Percentiles rank a stretch among this genome's conserved stretches.
Conservation (phyloP, 108 stramenopile species). For the Poteriospumella lacustris region DNA sequence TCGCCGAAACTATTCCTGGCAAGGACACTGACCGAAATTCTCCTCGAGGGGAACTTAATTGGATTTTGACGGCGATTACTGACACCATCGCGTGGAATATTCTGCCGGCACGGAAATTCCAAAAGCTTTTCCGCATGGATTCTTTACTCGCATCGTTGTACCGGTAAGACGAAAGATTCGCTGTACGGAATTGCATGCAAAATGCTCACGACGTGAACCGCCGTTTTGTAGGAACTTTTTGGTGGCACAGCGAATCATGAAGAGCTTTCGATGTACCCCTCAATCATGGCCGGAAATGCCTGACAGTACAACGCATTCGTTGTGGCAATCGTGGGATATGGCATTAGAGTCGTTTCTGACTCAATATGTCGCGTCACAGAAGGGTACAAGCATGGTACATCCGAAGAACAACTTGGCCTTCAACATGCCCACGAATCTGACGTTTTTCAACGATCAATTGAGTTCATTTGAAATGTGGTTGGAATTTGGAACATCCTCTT, state of each 20-base stretch:
- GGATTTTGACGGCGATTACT: conserved; percentile 98
- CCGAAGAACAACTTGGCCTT: conserved; percentile 23
- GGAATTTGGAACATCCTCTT: conserved; percentile 61
- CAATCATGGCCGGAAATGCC: conserved; percentile 79
- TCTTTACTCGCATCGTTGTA: conserved; percentile 89
- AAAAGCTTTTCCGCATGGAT: conserved; percentile 93
- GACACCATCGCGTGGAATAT: conserved; percentile 99
- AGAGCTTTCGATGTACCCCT: conserved; percentile 81
- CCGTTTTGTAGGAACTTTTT: conserved; percentile 71
- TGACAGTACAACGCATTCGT: conserved; percentile 76
- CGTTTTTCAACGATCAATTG: conserved; percentile 90
- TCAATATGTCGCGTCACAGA: conserved; percentile 43
- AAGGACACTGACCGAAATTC: conserved; percentile 76
- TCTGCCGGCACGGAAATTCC: conserved; percentile 86
- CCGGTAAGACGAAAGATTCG: conserved; percentile 55
- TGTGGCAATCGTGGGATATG: conserved; percentile 98
- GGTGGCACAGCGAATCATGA: conserved; percentile 89
- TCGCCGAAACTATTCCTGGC: conserved; percentile 86
- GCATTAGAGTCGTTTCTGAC: conserved; percentile 86
- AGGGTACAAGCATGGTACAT: not conserved
- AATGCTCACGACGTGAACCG: no score
- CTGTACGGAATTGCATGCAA: no score
- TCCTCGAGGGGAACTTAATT: conserved; percentile 85
- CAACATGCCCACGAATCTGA: conserved; percentile 3
- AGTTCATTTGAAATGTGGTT: conserved; percentile 97